Evolutionary conservation across 1,284 basidiomycete genomes (phyloP).

Genomic region (Sanghuangporus sanghuang): DNA sequence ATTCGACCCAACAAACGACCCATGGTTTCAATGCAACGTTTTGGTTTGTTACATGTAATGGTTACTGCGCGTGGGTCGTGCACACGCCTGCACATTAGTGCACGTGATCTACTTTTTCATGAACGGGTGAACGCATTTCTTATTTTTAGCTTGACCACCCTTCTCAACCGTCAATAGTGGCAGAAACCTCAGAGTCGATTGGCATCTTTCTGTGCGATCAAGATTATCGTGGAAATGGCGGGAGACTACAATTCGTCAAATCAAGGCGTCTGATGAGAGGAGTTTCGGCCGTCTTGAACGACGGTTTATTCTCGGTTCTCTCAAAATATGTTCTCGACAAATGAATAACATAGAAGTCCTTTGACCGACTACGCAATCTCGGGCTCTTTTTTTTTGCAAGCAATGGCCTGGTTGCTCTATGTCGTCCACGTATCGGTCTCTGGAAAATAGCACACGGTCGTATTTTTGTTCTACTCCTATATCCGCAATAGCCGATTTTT

Average conservation of each 20-base stretch:
- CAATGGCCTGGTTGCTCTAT: neutral
- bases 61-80: no score
- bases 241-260: neutral
- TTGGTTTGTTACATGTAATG: no score
- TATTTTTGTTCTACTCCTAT: neutral
- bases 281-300: neutral
- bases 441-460: neutral
- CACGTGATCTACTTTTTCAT: neutral
- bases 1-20: slow-evolving; percentile 51
- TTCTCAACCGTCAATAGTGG: neutral
- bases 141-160: neutral
- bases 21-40: slow-evolving; percentile 26
- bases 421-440: neutral
- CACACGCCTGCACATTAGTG: no score
- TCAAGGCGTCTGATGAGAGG: neutral
- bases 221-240: neutral
- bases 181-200: neutral
- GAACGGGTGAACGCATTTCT: no score
- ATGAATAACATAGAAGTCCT: neutral
- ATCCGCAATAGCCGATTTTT: neutral
- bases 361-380: neutral
- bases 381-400: neutral
- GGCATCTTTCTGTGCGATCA: neutral
- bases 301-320: slow-evolving; percentile 5
- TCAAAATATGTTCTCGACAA: neutral